Percentiles rank a stretch among this genome's conserved stretches.
phyloP scores from a whole-genome alignment of 164 flowering plant genomes.

The Magnolia sinica region DNA sequence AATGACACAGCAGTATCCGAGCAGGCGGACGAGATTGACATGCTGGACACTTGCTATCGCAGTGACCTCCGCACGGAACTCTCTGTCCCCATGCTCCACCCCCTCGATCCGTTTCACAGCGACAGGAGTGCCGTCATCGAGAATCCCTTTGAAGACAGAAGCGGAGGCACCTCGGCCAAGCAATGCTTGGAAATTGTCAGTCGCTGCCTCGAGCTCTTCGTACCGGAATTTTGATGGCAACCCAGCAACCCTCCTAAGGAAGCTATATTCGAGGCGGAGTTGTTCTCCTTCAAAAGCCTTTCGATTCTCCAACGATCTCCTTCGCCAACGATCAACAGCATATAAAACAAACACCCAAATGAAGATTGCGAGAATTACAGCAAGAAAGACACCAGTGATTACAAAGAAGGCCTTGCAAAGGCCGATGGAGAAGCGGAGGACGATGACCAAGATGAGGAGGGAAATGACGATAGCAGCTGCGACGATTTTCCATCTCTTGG shows the following conservation, averaged over 20 bases:
- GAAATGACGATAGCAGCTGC: constrained; percentile 20
- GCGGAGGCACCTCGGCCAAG: constrained; percentile 76
- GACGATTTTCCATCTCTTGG: constrained; percentile 36
- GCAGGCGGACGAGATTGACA: constrained; percentile 65
- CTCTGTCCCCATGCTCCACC: constrained; percentile 62
- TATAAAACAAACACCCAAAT: constrained; percentile 27
- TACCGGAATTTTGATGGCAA: constrained; percentile 61
- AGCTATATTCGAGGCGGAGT: constrained; percentile 78
- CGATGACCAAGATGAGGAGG: constrained; percentile 40
- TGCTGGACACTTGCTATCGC: constrained; percentile 88
- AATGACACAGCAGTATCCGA: constrained; percentile 54
- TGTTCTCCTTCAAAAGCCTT: constrained; percentile 47
- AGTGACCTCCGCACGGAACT: constrained; percentile 73
- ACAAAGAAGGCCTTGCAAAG: constrained; percentile 47
- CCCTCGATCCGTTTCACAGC: constrained; percentile 81
- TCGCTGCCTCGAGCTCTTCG: constrained; percentile 69
- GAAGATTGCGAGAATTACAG: constrained; percentile 41
- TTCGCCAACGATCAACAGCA: constrained; percentile 18
- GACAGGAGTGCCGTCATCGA: constrained; percentile 63
- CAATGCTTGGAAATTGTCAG: constrained; percentile 52
- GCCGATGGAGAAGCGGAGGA: constrained; percentile 39
- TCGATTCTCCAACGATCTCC: constrained; percentile 27
- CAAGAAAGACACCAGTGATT: constrained; percentile 45
- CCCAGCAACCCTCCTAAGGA: constrained; percentile 77
- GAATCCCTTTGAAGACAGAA: constrained; percentile 74